phyloP scores from a whole-genome alignment of 495 filamentous ascomycete species.

The Neurospora sp. region DNA sequence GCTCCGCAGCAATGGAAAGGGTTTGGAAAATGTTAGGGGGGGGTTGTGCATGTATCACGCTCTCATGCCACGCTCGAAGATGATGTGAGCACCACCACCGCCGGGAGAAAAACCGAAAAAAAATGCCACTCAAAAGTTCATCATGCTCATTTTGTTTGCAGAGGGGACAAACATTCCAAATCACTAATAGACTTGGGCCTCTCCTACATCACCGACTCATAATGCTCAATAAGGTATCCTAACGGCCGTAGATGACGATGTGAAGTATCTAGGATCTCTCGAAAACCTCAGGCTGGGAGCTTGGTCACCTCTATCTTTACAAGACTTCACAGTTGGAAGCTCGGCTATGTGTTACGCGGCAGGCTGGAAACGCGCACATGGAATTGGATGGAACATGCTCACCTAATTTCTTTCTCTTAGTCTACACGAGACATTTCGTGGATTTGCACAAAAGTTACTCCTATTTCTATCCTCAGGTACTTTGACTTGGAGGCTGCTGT shows the following conservation, averaged over 20 bases:
- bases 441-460: not conserved
- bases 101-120: not conserved
- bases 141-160: not conserved
- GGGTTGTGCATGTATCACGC: no score
- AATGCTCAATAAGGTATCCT: not conserved
- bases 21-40: no score
- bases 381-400: not conserved
- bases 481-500: not conserved
- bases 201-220: not conserved
- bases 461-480: not conserved
- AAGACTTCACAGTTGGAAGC: not conserved
- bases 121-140: not conserved
- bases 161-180: not conserved
- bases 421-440: not conserved
- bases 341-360: no score
- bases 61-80: no score
- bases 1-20: no score
- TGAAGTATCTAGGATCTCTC: not conserved
- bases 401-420: not conserved
- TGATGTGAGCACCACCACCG: not conserved
- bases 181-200: not conserved
- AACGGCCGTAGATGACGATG: not conserved
- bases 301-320: not conserved
- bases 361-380: not conserved
- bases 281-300: not conserved